These are phyloP conservation scores for Neocatenulostroma microsporum DNA, from an alignment of 2,329 filamentous ascomycete genomes.

Conservation along the genomic window DNA sequence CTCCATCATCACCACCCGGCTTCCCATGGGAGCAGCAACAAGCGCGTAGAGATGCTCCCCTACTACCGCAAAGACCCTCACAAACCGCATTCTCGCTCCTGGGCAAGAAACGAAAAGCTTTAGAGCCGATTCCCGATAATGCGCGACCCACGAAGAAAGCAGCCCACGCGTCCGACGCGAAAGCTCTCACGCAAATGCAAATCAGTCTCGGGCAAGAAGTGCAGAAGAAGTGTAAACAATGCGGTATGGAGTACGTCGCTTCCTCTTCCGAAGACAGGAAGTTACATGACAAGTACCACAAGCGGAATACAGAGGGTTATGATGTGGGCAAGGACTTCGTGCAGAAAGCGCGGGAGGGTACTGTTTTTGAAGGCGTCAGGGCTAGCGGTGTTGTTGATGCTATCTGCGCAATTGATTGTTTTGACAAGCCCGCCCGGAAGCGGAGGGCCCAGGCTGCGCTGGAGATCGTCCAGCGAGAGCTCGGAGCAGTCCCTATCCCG, in stretches of 20 bases:
- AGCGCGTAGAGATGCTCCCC: too few species aligned
- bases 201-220: constrained; percentile 51
- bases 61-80: not conserved
- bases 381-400: constrained; percentile 35
- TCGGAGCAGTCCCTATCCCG: constrained; percentile 53
- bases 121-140: constrained; percentile 26
- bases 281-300: constrained; percentile 57
- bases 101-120: constrained; percentile 25
- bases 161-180: constrained; percentile 19
- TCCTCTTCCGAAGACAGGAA: constrained; percentile 54
- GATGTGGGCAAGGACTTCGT: constrained; percentile 53
- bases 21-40: constrained; percentile 28
- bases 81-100: constrained; percentile 25
- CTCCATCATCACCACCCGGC: constrained; percentile 46
- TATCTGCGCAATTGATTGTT: constrained; percentile 52
- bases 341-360: constrained; percentile 26
- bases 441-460: constrained; percentile 48
- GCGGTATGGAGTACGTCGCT: constrained; percentile 60
- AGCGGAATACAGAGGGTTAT: constrained; percentile 53
- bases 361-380: constrained; percentile 14
- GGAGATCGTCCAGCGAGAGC: constrained; percentile 55
- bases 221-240: constrained; percentile 51
- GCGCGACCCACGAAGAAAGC: constrained; percentile 19
- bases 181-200: constrained; percentile 50
- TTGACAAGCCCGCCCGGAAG: constrained; percentile 45